Base-by-base conservation (phyloP, 129 eudicot species). In the Flaveria sonorensis region DNA sequence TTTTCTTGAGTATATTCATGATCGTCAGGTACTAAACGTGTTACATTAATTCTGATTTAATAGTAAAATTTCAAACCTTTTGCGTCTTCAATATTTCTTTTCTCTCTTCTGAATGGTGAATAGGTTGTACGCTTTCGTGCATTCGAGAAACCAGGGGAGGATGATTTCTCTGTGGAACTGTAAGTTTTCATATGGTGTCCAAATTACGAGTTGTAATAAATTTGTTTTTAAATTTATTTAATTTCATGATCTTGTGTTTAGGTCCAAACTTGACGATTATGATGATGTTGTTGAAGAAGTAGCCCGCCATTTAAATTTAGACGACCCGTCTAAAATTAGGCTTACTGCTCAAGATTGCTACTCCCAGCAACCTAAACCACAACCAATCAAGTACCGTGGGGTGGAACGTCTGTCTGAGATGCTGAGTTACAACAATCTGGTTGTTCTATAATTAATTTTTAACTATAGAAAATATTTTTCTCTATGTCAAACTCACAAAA, bases 341-440 rank as follows among this genome's bases (percentile, higher is more conserved):
- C 97, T 91, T 71, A 91, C 97, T 67, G 62, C 97, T 64, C 91
- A 91, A 50, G 88, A 91, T 73, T 88, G 91, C 69, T 86, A 91
- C 79, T 88, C 91, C 14, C 91, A 91, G 70, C 93, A 84, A 77
- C 97, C 97, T 43, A 86, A 88, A 79, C 89, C 97, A 23, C 87
- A 88, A 28, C 93, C 97, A 45, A 88, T 91, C 24, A 88, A 83
- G 76, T 91, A 91, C 20, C 80, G 91, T 14, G 88, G 83, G 45
- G 88, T 77, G 1, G 93, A 88, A 46, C 89, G 75, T 78, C 84
- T 91, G 10, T 71, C 86, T 10, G 93, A 88, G 78, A 91, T 91
- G 97, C 85, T 91, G 81, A 76, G 81, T 48, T 91, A 91, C 83
- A 82, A 91, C 70, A 86, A 91, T 79, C 97, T 88, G 93, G 97